Conservation (phyloP, 345 rosid genomes). For the Brassica nigra region DNA sequence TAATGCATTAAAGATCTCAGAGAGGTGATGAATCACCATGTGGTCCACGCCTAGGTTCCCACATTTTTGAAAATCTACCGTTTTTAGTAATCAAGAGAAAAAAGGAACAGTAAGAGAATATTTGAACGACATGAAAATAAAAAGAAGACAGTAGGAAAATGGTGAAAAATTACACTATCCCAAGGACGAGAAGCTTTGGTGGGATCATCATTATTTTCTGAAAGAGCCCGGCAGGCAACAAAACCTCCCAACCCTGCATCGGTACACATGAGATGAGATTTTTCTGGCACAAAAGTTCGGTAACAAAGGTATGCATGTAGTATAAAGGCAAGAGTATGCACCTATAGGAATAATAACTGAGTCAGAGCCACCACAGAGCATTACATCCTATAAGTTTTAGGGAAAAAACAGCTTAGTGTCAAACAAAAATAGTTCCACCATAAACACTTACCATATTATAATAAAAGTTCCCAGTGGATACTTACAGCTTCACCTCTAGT, state of each 20-base stretch:
- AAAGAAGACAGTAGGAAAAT: not conserved
- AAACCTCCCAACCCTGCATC: conserved; percentile 92
- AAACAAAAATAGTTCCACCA: conserved; percentile 11
- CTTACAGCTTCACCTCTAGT: conserved; percentile 96
- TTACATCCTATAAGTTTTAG: conserved; percentile 63
- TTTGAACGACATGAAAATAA: not conserved
- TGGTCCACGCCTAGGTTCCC: conserved; percentile 7
- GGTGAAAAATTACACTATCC: conserved; percentile 63
- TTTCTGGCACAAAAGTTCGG: not conserved
- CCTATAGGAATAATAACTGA: conserved; percentile 88
- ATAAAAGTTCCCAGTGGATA: conserved; percentile 13
- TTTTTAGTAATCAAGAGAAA: not conserved
- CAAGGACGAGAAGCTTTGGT: conserved; percentile 97
- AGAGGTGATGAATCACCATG: not conserved
- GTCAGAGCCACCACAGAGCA: conserved; percentile 98
- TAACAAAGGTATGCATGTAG: not conserved
- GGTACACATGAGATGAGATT: conserved; percentile 26
- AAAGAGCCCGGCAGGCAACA: conserved; percentile 91
- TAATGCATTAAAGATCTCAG: conserved; percentile 2
- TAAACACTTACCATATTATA: not conserved
- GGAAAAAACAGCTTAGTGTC: not conserved
- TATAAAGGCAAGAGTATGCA: conserved; percentile 38
- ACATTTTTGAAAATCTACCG: not conserved
- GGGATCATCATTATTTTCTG: conserved; percentile 83
- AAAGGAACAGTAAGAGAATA: not conserved